Evolutionary conservation across 208 protist species (phyloP), one percentile per base, ranked within the genome.

Genomic region (Acanthamoeba culbertsoni): DNA sequence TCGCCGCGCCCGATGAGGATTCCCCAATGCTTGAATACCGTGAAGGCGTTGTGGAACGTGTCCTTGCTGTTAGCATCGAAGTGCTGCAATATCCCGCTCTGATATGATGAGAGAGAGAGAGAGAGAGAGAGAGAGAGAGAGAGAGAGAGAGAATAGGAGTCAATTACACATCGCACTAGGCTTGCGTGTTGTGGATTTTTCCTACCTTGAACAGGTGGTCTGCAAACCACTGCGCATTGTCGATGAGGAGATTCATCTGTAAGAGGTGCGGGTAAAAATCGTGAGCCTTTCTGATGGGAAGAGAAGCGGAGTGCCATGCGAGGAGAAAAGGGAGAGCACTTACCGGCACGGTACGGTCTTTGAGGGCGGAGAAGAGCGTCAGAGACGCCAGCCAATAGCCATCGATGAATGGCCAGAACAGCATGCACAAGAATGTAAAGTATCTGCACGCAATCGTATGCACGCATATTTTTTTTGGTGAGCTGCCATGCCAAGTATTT

Each of bases 331-430:
- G n/a, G n/a, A n/a, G n/a, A n/a, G n/a, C n/a, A n/a, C 51, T 0
- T 31, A 65, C 91, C 51, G 33, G 37, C 75, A 88, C 63, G 37
- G 91, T 88, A 7, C 91, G 91, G 71, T 93, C 91, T 20, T 37
- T 63, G 6, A 93, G 53, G 5, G 75, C 68, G 4, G 73, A 63
- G 75, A 93, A 88, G 28, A 93, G 75, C 18, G 51, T 33, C 26
- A 93, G 75, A 14, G 91, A 7, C 0, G 71, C 63, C 45, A 88
- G 73, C 91, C 91, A 93, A 28, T 93, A 93, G 63, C 53, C 55
- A 51, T 93, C 91, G 42, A 93, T 68, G 71, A 93, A 93, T 18
- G 91, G 91, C 91, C 91, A 93, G 53, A 93, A 93, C 28, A 93
- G 75, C 18, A 71, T 14, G 33, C 91, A 93, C 42, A 93, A 20